A percentile compares a stretch with the other conserved stretches of the same genome.
phyloP scores from a whole-genome alignment of 352 stramenopile genomes.

The Pythium periplocum region DNA sequence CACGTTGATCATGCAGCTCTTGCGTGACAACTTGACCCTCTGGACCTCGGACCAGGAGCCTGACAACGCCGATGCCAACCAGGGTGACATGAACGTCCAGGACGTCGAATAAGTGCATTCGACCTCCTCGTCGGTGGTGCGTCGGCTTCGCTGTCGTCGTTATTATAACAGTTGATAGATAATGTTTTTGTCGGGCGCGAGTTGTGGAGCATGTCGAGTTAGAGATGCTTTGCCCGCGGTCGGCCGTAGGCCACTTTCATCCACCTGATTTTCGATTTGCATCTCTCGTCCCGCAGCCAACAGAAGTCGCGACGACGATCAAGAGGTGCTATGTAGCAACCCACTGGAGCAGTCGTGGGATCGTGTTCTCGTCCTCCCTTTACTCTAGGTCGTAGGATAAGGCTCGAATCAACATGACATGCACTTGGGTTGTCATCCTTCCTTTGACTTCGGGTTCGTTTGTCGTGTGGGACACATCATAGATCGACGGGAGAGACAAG shows the following conservation, averaged over 20 bases:
- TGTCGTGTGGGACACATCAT: no score
- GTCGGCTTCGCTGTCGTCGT: constrained; percentile 7
- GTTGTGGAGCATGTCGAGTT: no score
- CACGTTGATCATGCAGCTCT: constrained; percentile 99
- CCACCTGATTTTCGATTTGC: constrained; percentile 9
- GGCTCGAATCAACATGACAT: no score
- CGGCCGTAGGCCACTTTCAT: constrained; percentile 8
- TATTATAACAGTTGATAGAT: constrained; percentile 31
- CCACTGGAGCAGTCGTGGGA: no score
- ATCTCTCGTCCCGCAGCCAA: no score
- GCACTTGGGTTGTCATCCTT: no score
- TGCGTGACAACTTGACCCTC: constrained; percentile 99
- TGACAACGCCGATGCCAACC: constrained; percentile 85
- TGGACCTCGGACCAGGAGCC: constrained; percentile 97
- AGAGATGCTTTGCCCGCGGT: constrained; percentile 3
- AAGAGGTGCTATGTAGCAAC: no score
- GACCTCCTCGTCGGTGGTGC: constrained; percentile 7
- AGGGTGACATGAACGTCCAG: constrained; percentile 84
- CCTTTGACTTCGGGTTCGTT: no score
- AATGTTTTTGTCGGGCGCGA: constrained; percentile 12
- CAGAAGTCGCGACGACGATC: no score
- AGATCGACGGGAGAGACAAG: no score
- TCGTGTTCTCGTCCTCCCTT: no score
- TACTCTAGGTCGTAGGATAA: no score
- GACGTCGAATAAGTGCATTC: constrained; percentile 59